These are phyloP conservation scores for Pseudocercospora musae DNA, from an alignment of 2,329 filamentous ascomycete species.

Conservation along the genomic window DNA sequence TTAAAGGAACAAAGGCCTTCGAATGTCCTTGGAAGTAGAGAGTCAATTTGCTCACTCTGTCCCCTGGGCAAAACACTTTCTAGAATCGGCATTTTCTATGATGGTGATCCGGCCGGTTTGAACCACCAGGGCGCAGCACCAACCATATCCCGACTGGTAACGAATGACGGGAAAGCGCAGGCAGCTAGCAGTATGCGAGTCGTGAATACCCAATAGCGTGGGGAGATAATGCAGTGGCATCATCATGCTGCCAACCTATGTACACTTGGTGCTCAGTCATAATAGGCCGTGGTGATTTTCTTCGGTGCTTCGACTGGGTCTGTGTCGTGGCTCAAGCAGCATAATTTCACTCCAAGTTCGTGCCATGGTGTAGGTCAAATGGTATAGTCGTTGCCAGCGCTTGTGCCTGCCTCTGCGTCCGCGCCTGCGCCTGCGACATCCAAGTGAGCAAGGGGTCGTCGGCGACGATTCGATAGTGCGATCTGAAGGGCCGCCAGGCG, in stretches of 20 bases:
- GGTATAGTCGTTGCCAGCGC: slow-evolving; percentile 1
- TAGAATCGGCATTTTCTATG: not conserved
- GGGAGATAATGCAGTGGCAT: too few relatives aligned
- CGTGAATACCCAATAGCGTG: too few relatives aligned
- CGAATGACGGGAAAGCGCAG: too few relatives aligned
- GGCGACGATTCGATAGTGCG: not conserved
- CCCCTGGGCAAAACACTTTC: not conserved
- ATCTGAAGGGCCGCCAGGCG: not conserved
- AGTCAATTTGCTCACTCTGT: not conserved
- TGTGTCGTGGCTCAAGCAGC: not conserved
- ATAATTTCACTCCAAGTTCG: not conserved
- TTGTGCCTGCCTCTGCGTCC: too few relatives aligned
- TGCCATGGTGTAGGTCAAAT: not conserved
- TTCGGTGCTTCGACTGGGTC: not conserved
- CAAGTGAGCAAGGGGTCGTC: not conserved
- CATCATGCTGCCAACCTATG: too few relatives aligned
- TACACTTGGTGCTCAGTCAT: not conserved
- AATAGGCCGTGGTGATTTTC: not conserved
- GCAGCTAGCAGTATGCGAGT: too few relatives aligned
- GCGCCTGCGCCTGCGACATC: too few relatives aligned
- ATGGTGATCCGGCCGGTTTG: too few relatives aligned
- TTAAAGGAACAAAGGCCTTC: not conserved
- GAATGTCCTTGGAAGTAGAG: not conserved
- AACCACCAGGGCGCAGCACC: too few relatives aligned
- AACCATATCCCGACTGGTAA: too few relatives aligned